phyloP scores from a whole-genome alignment of 2,329 filamentous ascomycete species.

The Aspergillus caelatus region DNA sequence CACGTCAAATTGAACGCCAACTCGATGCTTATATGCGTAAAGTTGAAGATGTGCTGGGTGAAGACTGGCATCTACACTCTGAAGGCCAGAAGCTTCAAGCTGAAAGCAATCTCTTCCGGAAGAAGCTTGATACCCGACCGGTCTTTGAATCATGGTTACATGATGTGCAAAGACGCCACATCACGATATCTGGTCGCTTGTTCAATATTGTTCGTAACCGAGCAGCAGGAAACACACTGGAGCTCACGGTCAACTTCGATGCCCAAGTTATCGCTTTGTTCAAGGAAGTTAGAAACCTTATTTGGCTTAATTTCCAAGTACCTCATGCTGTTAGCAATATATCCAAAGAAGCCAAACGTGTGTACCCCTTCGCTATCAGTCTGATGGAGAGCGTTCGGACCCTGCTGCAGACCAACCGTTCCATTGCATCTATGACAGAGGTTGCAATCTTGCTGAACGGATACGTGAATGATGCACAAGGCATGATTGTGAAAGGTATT shows the following conservation, averaged over 20 bases:
- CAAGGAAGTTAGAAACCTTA: conserved; percentile 95
- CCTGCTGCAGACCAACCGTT: conserved; percentile 81
- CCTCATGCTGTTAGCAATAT: conserved; percentile 94
- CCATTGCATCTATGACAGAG: conserved; percentile 82
- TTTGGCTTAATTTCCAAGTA: conserved; percentile 92
- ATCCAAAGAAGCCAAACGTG: conserved; percentile 97
- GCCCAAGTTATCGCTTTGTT: conserved; percentile 96
- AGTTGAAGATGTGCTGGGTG: conserved; percentile 95
- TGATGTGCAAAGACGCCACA: conserved; percentile 84
- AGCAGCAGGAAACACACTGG: conserved; percentile 84
- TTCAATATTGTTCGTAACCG: conserved; percentile 88
- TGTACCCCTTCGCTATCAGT: conserved; percentile 96
- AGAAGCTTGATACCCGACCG: conserved; percentile 90
- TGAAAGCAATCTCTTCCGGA: conserved; percentile 90
- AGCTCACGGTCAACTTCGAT: conserved; percentile 94
- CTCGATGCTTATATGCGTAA: conserved; percentile 97
- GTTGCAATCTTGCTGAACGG: conserved; percentile 86
- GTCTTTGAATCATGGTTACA: conserved; percentile 96
- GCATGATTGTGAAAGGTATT: conserved; percentile 80
- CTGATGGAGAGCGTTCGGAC: conserved; percentile 99
- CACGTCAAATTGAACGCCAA: conserved; percentile 93
- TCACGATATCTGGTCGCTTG: conserved; percentile 87
- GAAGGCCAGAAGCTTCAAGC: conserved; percentile 92
- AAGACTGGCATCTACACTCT: conserved; percentile 90
- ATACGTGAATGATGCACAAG: conserved; percentile 88